Conservation (phyloP, 306 rosid species). For the Castanea sativa region DNA sequence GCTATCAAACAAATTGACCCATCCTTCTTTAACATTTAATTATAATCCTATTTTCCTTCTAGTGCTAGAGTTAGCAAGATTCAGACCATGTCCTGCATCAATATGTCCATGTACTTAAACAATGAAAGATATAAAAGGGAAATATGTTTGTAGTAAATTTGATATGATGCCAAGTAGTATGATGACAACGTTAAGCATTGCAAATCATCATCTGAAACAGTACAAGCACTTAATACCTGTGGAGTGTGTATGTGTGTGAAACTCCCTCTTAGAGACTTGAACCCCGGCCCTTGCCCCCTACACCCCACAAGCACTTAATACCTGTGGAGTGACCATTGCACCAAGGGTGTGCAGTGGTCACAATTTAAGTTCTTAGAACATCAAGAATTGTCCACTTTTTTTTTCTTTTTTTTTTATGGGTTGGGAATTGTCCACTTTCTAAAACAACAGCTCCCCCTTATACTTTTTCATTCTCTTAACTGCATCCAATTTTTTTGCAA, state of each 20-base stretch:
- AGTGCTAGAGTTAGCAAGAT: too few relatives aligned
- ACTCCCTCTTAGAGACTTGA: too few relatives aligned
- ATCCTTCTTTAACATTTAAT: too few relatives aligned
- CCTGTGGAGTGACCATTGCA: too few relatives aligned
- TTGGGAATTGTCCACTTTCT: neutral
- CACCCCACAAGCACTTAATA: neutral
- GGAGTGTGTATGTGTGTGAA: too few relatives aligned
- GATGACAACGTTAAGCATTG: neutral
- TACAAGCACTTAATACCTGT: too few relatives aligned
- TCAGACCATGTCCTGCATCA: too few relatives aligned
- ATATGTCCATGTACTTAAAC: neutral
- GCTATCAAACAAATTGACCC: too few relatives aligned
- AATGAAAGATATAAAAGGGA: neutral
- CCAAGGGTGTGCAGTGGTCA: neutral
- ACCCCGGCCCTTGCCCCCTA: too few relatives aligned
- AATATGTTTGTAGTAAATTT: neutral
- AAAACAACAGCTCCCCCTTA: neutral
- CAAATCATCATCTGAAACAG: neutral
- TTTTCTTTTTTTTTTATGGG: too few relatives aligned
- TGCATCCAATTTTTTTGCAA: neutral
- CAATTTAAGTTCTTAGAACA: neutral
- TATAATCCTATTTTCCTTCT: too few relatives aligned
- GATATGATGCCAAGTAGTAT: too few relatives aligned
- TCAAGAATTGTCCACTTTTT: neutral
- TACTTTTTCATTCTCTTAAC: neutral